Conservation (phyloP, 225 moss, liverwort and hornwort species). For the Straminergon stramineum region DNA sequence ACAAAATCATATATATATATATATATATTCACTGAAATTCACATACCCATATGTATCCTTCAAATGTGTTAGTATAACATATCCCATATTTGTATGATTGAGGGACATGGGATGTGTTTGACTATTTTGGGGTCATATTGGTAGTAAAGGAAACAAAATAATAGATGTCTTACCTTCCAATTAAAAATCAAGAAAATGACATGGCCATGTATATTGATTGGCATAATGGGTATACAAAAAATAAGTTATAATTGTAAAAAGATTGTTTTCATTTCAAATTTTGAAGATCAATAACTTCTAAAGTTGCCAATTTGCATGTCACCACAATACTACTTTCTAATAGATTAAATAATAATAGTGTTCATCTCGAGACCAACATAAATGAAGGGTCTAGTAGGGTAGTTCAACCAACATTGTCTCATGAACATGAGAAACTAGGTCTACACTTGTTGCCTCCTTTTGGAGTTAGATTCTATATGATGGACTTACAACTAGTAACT, state of each 20-base stretch:
- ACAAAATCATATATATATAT: too few relatives aligned
- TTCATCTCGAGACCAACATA: too few relatives aligned
- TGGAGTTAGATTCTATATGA: too few relatives aligned
- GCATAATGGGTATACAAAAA: background rate
- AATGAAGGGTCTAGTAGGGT: background rate
- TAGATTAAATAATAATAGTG: background rate
- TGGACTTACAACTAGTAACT: too few relatives aligned
- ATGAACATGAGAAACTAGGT: accelerated
- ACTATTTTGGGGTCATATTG: background rate
- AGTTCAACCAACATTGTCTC: background rate
- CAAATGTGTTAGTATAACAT: background rate
- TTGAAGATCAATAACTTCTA: background rate
- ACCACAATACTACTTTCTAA: background rate
- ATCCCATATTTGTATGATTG: background rate
- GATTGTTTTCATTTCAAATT: background rate
- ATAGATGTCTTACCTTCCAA: background rate
- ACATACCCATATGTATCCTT: background rate
- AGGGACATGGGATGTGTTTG: background rate
- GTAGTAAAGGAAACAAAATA: background rate
- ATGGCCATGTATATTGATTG: background rate
- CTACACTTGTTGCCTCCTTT: background rate
- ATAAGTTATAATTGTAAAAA: background rate
- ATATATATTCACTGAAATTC: background rate
- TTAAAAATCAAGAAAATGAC: background rate
- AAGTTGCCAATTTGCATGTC: background rate